Base-by-base conservation (phyloP, 345 rosid genomes). In the Rhodomyrtus tomentosa region DNA sequence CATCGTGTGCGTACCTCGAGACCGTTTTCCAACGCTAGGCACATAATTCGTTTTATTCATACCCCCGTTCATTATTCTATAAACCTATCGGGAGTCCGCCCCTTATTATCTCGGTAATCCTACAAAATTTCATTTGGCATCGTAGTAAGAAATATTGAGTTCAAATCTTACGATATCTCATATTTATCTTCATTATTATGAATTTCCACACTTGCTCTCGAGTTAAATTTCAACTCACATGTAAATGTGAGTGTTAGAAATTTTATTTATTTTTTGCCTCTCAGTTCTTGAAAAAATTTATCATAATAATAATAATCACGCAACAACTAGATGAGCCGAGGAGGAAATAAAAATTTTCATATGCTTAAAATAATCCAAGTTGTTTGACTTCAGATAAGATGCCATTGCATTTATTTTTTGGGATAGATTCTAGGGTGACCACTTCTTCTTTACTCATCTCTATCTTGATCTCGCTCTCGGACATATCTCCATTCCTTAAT, bases 111-210 rank as follows among this genome's bases (percentile, higher is more conserved):
- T 16, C 21, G 5, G 5, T 15, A 18, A 1, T 4, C 18, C 5
- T 13, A 50, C 6, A 5, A 14, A 8, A 29, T 1, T 59, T 29
- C 3, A 59, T 2, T 0, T 16, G 20, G 2, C 5, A 15, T 51
- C 58, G 0, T 55, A 55, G 0, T 3, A 55, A 55, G 2, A 55
- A 55, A 0, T 9, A 55, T 24, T 55, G n/a, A 55, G 58, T 24
- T 55, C n/a, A 9, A 55, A 55, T 32, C 3, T 68, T 36, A 32
- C 13, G 0, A 1, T 0, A 36, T 68, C 13, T 24, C 12, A 10
- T 55, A 22, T 55, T 3, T 22, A 55, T 55, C 58, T 55, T 22
- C 13, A 24, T 36, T 68, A 32, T 68, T 8, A 36, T 36, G 18
- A 36, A 32, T 7, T 68, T 18, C 6, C 21, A 68, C 3, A 0